A percentile compares a stretch with the other conserved stretches of the same genome.
These are phyloP conservation scores for Nicotiana rustica DNA, from an alignment of 305 asterid species.

Conservation along the genomic window DNA sequence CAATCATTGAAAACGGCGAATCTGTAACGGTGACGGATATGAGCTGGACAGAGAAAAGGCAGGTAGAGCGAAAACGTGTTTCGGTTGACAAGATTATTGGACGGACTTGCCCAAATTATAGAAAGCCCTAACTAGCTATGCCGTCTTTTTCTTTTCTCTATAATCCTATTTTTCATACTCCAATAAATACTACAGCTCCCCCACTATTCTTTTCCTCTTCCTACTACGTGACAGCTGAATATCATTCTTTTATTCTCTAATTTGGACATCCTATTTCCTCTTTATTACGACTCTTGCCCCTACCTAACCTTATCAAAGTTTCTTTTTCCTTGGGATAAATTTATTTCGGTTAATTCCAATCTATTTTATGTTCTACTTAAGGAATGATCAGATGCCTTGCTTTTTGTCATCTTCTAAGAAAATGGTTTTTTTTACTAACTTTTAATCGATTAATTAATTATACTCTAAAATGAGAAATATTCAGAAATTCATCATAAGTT, in stretches of 20 bases:
- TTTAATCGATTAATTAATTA: no score
- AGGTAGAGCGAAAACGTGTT: conserved; percentile 18
- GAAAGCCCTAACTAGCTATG: not conserved
- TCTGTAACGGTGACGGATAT: conserved; percentile 37
- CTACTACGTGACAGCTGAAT: conserved; percentile 15
- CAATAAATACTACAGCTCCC: not conserved
- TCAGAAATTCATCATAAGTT: no score
- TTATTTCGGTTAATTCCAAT: not conserved
- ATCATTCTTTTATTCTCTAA: not conserved
- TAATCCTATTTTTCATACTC: not conserved
- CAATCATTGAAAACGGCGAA: conserved; percentile 31
- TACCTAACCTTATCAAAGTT: conserved; percentile 7
- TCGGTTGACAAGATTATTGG: conserved; percentile 29
- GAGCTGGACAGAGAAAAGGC: conserved; percentile 30
- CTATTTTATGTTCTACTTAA: not conserved
- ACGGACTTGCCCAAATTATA: conserved; percentile 17
- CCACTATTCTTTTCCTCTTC: not conserved
- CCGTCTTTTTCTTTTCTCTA: conserved; percentile 12
- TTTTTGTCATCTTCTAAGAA: not conserved
- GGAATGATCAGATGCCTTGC: conserved; percentile 1
- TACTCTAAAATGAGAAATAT: no score
- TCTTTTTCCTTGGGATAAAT: not conserved
- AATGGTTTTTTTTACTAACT: not conserved
- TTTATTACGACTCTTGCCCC: conserved; percentile 16
- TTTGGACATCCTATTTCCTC: conserved; percentile 21